Percentiles rank a stretch among this genome's conserved stretches.
phyloP scores from a whole-genome alignment of 106 monocot species.

The Iris macrosiphon region DNA sequence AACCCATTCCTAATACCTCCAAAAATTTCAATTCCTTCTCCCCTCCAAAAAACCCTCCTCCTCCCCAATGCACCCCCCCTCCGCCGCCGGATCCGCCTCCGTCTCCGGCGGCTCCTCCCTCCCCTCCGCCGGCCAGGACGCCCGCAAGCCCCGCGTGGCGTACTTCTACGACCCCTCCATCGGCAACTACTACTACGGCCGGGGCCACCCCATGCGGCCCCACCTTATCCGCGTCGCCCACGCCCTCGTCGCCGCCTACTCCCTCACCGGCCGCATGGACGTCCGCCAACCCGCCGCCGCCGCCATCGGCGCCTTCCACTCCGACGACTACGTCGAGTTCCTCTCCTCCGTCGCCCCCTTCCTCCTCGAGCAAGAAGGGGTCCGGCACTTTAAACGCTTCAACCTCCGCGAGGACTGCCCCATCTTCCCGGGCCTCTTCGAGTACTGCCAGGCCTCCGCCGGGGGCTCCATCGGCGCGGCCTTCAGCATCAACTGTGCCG shows the following conservation, averaged over 20 bases:
- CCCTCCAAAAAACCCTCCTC: background rate
- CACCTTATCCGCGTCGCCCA: conserved; percentile 25
- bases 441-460: conserved; percentile 25
- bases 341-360: conserved; percentile 18
- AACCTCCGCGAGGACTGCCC: conserved; percentile 25
- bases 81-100: background rate
- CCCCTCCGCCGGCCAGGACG: conserved; percentile 12
- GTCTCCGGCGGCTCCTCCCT: conserved; percentile 9
- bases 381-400: conserved; percentile 11
- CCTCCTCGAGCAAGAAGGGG: background rate
- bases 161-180: conserved; percentile 29
- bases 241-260: conserved; percentile 23
- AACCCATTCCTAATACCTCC: too few species aligned
- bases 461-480: conserved; percentile 20
- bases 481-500: conserved; percentile 12
- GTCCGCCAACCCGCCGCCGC: conserved; percentile 17
- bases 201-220: conserved; percentile 25
- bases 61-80: background rate
- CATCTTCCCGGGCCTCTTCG: conserved; percentile 19
- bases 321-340: conserved; percentile 24
- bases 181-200: conserved; percentile 28
- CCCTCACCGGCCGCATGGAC: conserved; percentile 12
- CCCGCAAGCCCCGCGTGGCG: conserved; percentile 6
- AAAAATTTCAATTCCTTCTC: too few species aligned
- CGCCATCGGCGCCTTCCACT: conserved; percentile 23